phyloP scores from a whole-genome alignment of 202 grass and related monocot genomes.

The Hordeum pubiflorum region DNA sequence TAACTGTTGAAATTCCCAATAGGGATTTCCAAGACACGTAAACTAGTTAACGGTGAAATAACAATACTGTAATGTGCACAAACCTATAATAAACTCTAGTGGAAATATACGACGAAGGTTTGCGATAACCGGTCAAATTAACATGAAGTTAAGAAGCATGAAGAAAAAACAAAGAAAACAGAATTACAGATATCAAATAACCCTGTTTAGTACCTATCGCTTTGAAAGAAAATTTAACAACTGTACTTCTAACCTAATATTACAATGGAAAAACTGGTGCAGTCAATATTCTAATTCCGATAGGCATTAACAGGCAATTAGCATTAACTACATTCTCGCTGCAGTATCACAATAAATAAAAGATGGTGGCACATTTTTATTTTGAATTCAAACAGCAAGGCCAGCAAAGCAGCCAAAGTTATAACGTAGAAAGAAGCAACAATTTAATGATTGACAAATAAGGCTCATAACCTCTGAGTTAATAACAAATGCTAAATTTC shows the following conservation, averaged over 20 bases:
- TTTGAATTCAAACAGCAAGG: neutral
- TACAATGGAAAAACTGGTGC: neutral
- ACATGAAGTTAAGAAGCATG: conserved; percentile 16
- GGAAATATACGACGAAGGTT: neutral
- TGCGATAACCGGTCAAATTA: neutral
- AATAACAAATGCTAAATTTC: neutral
- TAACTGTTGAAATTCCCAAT: neutral
- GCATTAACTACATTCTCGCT: neutral
- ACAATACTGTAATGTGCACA: neutral
- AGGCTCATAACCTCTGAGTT: neutral
- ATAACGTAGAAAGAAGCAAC: neutral
- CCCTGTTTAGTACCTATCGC: neutral
- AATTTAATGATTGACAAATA: neutral
- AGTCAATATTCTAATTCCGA: neutral
- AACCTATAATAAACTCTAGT: neutral
- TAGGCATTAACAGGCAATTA: neutral
- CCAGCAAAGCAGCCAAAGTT: neutral
- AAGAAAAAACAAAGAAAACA: neutral
- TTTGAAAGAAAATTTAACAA: neutral
- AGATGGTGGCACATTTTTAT: neutral
- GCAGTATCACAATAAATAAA: neutral
- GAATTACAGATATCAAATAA: neutral
- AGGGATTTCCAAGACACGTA: neutral
- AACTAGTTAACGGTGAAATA: neutral
- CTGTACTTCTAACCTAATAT: neutral